Evolutionary conservation across 495 filamentous ascomycete species (phyloP), one percentile per base, ranked within the genome.

Genomic region (Glonium stellatum): DNA sequence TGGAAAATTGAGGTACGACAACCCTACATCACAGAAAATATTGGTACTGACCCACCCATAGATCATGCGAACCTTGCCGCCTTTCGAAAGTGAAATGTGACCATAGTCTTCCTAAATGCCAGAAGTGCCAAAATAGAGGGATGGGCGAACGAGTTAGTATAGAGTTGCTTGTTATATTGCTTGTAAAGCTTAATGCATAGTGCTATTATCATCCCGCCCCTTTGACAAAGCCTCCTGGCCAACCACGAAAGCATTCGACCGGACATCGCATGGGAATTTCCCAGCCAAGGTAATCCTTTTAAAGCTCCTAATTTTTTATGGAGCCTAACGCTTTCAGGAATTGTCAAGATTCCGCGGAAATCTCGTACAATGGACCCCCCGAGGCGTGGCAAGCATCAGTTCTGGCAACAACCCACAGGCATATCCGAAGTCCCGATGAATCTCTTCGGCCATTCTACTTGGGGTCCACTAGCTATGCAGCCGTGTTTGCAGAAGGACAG

Each of bases 11-110:
- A n/a, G n/a, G n/a, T n/a, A n/a, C n/a, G n/a, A n/a, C n/a, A n/a
- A n/a, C n/a, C n/a, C n/a, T n/a, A n/a, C n/a, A n/a, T n/a, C n/a
- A n/a, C n/a, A n/a, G n/a, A n/a, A n/a, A n/a, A n/a, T n/a, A n/a
- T n/a, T n/a, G n/a, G n/a, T n/a, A n/a, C n/a, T n/a, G n/a, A n/a
- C n/a, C n/a, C n/a, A n/a, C n/a, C n/a, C 63, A 58, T 19, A 66
- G 63, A 56, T 66, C 63, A 0, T 66, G 63, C 47, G 63, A 66
- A 23, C 63, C 63, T 5, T 66, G 63, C 48, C 42, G 63, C 1
- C 25, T 61, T 5, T 62, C 59, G 9, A 66, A 66, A 42, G 58
- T 66, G 22, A 21, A 51, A 41, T 66, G 63, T 18, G 63, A 62
- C 23, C 63, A 66, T 27, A 56, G 48, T 9, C 46, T 49, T 18